These are phyloP conservation scores for Mesembryanthemum crystallinum DNA, from an alignment of 148 eudicot species.

Conservation along the genomic window DNA sequence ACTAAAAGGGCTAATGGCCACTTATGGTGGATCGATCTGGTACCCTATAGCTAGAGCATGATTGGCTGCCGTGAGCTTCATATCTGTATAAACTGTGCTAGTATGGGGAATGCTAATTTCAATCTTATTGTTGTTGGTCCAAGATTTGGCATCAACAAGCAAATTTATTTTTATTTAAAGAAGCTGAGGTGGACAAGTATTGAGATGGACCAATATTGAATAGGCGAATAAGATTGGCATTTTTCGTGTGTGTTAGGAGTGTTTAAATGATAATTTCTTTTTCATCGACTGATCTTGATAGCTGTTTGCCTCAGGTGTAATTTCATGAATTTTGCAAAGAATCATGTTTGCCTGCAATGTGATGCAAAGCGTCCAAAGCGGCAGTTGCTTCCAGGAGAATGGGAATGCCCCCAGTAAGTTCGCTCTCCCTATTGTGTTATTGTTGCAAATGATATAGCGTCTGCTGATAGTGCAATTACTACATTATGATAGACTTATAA, in stretches of 20 bases:
- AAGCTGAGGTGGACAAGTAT: neutral
- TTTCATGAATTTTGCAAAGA: conserved; percentile 98
- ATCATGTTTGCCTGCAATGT: conserved; percentile 85
- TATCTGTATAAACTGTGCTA: neutral
- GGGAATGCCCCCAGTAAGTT: conserved; percentile 99
- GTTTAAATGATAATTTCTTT: neutral
- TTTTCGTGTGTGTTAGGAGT: neutral
- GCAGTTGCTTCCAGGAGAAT: conserved; percentile 98
- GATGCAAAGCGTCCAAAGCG: conserved; percentile 96
- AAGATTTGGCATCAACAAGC: neutral
- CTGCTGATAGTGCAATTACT: neutral
- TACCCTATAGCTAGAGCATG: conserved; percentile 3
- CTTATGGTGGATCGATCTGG: neutral
- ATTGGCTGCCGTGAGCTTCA: neutral
- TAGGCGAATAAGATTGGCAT: neutral
- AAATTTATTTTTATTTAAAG: no score
- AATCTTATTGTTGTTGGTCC: neutral
- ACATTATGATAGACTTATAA: neutral
- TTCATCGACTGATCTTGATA: conserved; percentile 19
- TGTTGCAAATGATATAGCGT: conserved; percentile 2
- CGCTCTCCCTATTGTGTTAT: conserved; percentile 7
- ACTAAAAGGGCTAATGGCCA: neutral
- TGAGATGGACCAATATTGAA: neutral
- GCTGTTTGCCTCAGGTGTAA: conserved; percentile 65
- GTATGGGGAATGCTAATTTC: neutral